Evolutionary conservation across 805 yeast species (phyloP), one percentile per base, ranked within the genome.

Genomic region (Lipomyces anomalus): DNA sequence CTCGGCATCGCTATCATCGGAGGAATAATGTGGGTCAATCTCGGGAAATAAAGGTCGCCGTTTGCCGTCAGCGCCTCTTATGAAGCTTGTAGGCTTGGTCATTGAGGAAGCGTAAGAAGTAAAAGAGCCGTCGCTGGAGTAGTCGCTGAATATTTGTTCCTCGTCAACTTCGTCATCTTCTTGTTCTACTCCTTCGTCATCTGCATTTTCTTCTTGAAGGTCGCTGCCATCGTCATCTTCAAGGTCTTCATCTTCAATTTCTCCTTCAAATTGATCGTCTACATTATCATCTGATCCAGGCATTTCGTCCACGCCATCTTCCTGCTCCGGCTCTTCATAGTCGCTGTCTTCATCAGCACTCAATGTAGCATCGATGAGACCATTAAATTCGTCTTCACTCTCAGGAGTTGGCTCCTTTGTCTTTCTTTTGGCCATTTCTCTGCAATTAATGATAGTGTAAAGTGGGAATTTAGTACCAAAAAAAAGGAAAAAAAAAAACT

Each of bases 1-100:
- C 51, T 79, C 82, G 11, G 61, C 75, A 61, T 89, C 97, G 57
- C 88, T 79, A 61, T 92, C 98, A 67, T 92, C 98, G 53, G 88
- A 78, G 61, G 90, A 96, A 63, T 90, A 92, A 33, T 57, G 61
- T 4, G 98, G 97, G 30, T 87, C 84, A 50, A 92, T 90, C 61
- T 88, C 97, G 2, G 96, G 96, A 58, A 76, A 79, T 45, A 89
- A 71, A 4, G 80, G 65, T 61, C 97, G 73, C n/a, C 79, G 78
- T 30, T 74, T 69, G 6, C 97, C 97, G 65, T 90, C 96, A 1
- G 73, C 70, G 3, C 73, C 73, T 7, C 41, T 38, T 6, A 48
- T 43, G n/a, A 46, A 44, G 43, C 26, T 42, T 43, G 4, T 35
- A 22, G 11, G 43, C 42, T 17, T 37, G 42, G 26, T 35, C 40